Evolutionary conservation across 73 alveolate species (phyloP).

Genomic region (Tetrahymena borealis): DNA sequence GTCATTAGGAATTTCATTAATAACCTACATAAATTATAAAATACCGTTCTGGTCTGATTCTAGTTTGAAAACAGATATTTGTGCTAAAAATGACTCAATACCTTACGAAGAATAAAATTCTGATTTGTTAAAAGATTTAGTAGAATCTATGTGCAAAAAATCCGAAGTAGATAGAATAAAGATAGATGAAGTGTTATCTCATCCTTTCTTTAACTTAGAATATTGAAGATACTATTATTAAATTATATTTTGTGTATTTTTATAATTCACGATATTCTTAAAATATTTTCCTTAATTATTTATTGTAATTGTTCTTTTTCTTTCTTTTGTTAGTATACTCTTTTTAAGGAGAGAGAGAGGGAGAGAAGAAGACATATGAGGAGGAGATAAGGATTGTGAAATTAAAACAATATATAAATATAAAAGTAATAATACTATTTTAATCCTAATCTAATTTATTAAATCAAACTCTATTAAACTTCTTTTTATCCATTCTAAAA

Average conservation of each 20-base stretch:
- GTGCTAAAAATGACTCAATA: not conserved
- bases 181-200: not conserved
- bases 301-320: too few species aligned
- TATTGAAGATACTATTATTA: not conserved
- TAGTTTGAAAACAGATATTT: not conserved
- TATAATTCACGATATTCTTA: too few species aligned
- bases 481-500: conserved; percentile 41
- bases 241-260: not conserved
- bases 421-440: too few species aligned
- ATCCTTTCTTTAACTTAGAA: not conserved
- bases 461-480: conserved; percentile 20
- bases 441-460: not conserved
- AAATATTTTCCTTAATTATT: too few species aligned
- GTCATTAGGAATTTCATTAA: not conserved
- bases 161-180: not conserved
- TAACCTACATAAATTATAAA: not conserved
- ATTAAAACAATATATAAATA: too few species aligned
- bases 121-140: not conserved
- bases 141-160: not conserved
- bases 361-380: too few species aligned
- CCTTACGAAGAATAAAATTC: not conserved
- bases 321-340: too few species aligned
- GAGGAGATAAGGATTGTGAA: too few species aligned
- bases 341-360: too few species aligned
- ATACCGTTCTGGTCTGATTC: not conserved